phyloP scores from a whole-genome alignment of 108 stramenopile genomes.

The Cyclotella cryptica region DNA sequence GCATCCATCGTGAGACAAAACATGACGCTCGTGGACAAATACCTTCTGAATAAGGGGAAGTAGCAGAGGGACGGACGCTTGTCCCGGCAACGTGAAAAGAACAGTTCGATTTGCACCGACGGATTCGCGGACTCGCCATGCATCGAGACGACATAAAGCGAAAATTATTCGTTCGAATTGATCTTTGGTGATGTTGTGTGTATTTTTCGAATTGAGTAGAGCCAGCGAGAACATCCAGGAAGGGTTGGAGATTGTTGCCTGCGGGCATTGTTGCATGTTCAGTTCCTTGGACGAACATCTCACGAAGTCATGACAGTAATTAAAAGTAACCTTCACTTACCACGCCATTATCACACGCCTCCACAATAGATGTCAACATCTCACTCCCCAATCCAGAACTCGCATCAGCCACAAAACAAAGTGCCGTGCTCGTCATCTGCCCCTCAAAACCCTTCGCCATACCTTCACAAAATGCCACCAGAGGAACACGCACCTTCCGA shows the following conservation, averaged over 20 bases:
- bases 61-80: slow-evolving; percentile 59
- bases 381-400: slow-evolving; percentile 50
- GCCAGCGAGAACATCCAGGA: slow-evolving; percentile 81
- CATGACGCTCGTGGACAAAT: slow-evolving; percentile 85
- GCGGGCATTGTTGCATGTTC: slow-evolving; percentile 12
- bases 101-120: slow-evolving; percentile 62
- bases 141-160: slow-evolving; percentile 81
- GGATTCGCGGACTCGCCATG: slow-evolving; percentile 61
- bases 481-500: slow-evolving; percentile 60
- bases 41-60: slow-evolving; percentile 74
- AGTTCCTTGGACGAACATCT: not conserved
- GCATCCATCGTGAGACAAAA: slow-evolving; percentile 83
- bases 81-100: slow-evolving; percentile 75
- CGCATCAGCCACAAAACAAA: slow-evolving; percentile 89
- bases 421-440: slow-evolving; percentile 55
- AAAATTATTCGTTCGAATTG: slow-evolving; percentile 67
- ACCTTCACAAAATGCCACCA: slow-evolving; percentile 62
- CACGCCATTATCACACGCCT: slow-evolving; percentile 41
- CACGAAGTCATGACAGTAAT: too few species aligned
- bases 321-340: slow-evolving; percentile 31
- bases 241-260: slow-evolving; percentile 59
- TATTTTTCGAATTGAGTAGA: slow-evolving; percentile 43
- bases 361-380: slow-evolving; percentile 32
- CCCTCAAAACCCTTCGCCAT: slow-evolving; percentile 68
- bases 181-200: slow-evolving; percentile 48